phyloP scores from a whole-genome alignment of 78 protist species.

The slime mould (Dictyostelium discoideum) region DNA sequence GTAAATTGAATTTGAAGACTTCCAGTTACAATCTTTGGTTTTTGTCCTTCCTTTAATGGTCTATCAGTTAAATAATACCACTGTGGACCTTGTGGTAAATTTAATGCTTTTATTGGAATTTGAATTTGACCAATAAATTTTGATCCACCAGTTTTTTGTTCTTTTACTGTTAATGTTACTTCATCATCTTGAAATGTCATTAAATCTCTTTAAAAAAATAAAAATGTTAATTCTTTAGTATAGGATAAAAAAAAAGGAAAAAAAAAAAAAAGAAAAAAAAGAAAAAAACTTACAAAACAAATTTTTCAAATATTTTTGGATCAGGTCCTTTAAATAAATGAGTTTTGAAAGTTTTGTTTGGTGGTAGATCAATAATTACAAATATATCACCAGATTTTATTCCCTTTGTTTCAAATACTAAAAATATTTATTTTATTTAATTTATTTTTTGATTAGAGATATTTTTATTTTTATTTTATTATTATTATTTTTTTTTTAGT shows the following conservation, averaged over 20 bases:
- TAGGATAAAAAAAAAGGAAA: too few species aligned
- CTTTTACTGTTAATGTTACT: slow-evolving; percentile 34
- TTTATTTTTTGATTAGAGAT: background rate
- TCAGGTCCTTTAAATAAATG: slow-evolving; percentile 70
- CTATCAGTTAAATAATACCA: slow-evolving; percentile 61
- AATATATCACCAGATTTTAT: slow-evolving; percentile 45
- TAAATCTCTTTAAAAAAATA: slow-evolving; percentile 31
- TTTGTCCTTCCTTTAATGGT: slow-evolving; percentile 39
- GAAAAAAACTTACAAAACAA: slow-evolving; percentile 29
- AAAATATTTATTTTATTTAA: background rate
- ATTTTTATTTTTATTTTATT: background rate
- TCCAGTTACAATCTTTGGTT: slow-evolving; percentile 61
- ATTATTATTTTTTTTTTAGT: background rate
- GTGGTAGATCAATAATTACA: slow-evolving; percentile 63
- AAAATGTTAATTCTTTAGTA: background rate
- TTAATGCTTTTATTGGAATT: slow-evolving; percentile 51
- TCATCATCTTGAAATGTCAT: slow-evolving; percentile 81
- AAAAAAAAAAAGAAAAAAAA: too few species aligned
- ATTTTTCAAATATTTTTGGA: slow-evolving; percentile 64
- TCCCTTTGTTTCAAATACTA: slow-evolving; percentile 63
- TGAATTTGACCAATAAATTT: slow-evolving; percentile 76
- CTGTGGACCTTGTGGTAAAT: slow-evolving; percentile 33
- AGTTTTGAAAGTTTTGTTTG: slow-evolving; percentile 71
- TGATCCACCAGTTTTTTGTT: slow-evolving; percentile 56
- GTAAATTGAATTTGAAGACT: slow-evolving; percentile 31